Base-by-base conservation (phyloP, 331 rosid genomes). In the Malus hybrid region DNA sequence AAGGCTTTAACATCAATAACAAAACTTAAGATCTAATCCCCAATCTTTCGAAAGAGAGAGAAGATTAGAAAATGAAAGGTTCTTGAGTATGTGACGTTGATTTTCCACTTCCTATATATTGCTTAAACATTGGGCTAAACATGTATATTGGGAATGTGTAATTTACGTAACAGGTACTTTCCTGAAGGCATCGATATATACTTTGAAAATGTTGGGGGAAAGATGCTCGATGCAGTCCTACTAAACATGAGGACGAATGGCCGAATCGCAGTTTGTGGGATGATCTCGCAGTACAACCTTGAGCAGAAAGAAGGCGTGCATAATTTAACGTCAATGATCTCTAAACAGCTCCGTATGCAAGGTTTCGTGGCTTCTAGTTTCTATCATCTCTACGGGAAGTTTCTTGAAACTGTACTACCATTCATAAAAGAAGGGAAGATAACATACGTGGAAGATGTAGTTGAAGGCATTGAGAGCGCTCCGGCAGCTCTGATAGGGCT, bases 251-350 rank as follows among this genome's bases (percentile, higher is more conserved):
- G 44, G 65, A 31, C 1, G 12, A 7, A 61, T 9, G 75, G 71
- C 42, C 71, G 71, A 22, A 70, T 78, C 5, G 71, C 81, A 28
- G 59, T 18, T 3, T 62, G 76, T 48, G 81, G 81, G 65, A 70
- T 78, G 81, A 78, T 78, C 33, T 78, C 81, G 10, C 81, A 78
- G 76, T 78, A 78, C 76, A 70, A 78, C 32, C 76, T 78, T 32
- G 55, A 78, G 13, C 16, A 63, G 70, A 69, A 7, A 1, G 81
- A 70, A 62, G 76, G 71, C 6, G 76, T 78, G 39, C 65, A 70
- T 29, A 78, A 70, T 63, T 10, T 78, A 19, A 5, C 33, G 65
- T 2, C 34, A 4, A 3, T 78, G 5, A 11, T 78, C 14, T 0
- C 3, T 3, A 61, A 62, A 24, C 65, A 54, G 20, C 10, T 63